Evolutionary conservation across 805 yeast genomes (phyloP).

Genomic region (Candida glaebosa): DNA sequence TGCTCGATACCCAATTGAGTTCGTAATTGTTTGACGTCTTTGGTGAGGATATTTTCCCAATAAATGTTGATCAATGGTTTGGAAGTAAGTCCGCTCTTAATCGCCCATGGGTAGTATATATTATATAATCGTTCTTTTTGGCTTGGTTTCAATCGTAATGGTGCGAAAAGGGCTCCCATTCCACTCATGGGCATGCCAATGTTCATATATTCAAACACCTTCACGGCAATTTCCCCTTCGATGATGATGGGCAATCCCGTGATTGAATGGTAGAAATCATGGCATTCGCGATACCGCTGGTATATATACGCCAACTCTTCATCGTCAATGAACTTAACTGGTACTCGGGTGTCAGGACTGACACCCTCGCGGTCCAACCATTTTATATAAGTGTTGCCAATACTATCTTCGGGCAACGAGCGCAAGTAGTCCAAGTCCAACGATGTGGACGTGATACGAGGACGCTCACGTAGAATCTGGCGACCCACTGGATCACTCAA

Average conservation of each 20-base stretch:
- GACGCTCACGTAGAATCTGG: conserved; percentile 70
- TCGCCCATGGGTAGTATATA: conserved; percentile 86
- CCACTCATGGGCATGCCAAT: conserved; percentile 96
- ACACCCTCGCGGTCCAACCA: conserved; percentile 89
- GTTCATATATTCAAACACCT: conserved; percentile 88
- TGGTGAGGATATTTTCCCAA: conserved; percentile 82
- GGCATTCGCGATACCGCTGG: conserved; percentile 93
- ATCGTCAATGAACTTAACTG: conserved; percentile 83
- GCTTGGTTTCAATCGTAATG: conserved; percentile 61
- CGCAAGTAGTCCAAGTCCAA: conserved; percentile 61
- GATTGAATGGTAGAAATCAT: conserved; percentile 92
- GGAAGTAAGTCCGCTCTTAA: conserved; percentile 65
- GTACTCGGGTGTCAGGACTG: conserved; percentile 88
- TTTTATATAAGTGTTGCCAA: conserved; percentile 74
- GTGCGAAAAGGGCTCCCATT: conserved; percentile 86
- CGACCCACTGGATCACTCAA: conserved; percentile 73
- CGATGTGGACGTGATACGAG: conserved; percentile 73
- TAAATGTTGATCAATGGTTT: conserved; percentile 81
- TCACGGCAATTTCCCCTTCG: conserved; percentile 96
- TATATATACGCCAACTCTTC: conserved; percentile 89
- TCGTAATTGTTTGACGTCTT: conserved; percentile 71
- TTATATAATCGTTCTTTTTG: conserved; percentile 63
- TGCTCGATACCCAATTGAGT: conserved; percentile 64
- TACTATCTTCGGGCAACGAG: conserved; percentile 58
- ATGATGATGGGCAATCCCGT: conserved; percentile 86